A percentile compares a stretch with the other conserved stretches of the same genome.
Evolutionary conservation across 1,139 yeast genomes (phyloP).

Genomic region (Trichomonascaceae sp.): DNA sequence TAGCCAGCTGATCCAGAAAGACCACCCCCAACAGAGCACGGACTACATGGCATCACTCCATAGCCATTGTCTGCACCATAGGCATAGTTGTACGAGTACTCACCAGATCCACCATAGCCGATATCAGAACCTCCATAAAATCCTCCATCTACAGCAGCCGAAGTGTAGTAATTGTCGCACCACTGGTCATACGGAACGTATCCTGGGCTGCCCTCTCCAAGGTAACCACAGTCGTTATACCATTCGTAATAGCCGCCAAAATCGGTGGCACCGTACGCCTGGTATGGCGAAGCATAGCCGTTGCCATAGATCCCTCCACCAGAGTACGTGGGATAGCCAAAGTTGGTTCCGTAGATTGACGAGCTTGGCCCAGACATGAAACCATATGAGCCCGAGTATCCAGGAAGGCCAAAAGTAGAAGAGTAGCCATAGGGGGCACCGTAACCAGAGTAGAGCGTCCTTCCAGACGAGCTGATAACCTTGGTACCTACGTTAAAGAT

Average conservation of each 20-base stretch:
- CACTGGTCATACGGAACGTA: background rate
- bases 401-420: background rate
- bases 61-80: no score
- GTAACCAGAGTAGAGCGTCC: background rate
- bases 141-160: no score
- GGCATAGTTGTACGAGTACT: no score
- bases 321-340: background rate
- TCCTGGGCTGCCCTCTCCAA: background rate
- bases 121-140: no score
- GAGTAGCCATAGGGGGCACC: background rate
- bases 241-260: background rate
- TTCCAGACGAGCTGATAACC: background rate
- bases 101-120: no score
- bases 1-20: no score
- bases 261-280: background rate
- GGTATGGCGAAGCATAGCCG: background rate
- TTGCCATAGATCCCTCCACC: background rate
- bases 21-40: no score
- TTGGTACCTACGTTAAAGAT: background rate
- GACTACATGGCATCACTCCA: no score
- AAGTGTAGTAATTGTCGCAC: background rate
- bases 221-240: background rate
- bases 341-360: background rate
- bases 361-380: no score
- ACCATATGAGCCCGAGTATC: background rate